Evolutionary conservation across 2,329 filamentous ascomycete species (phyloP).

Genomic region (Fusarium pseudograminearum): DNA sequence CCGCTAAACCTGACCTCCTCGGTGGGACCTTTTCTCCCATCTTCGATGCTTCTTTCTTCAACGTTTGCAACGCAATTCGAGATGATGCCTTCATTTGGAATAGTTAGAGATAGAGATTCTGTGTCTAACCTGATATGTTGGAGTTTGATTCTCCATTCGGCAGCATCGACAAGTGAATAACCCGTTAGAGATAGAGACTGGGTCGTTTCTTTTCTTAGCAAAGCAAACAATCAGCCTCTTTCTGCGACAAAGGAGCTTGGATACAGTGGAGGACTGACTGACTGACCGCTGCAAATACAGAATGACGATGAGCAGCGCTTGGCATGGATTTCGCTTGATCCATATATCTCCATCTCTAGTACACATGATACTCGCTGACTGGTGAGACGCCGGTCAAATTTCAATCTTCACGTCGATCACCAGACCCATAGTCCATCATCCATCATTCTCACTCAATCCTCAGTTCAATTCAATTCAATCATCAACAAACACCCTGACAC

Average conservation of each 20-base stretch:
- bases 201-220: neutral
- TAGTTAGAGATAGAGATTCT: neutral
- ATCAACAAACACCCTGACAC: neutral
- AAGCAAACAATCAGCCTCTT: conserved; percentile 9
- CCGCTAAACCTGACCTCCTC: conserved; percentile 16
- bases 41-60: neutral
- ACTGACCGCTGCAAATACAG: neutral
- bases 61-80: neutral
- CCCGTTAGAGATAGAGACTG: neutral
- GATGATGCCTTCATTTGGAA: neutral
- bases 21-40: conserved; percentile 10
- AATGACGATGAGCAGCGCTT: conserved; percentile 31
- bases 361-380: neutral
- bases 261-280: neutral
- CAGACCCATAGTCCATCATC: neutral
- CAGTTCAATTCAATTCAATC: neutral
- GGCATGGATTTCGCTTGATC: conserved; percentile 15
- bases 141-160: neutral
- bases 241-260: neutral
- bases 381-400: conserved; percentile 42
- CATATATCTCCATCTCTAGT: neutral
- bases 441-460: neutral
- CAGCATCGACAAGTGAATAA: neutral
- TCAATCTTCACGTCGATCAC: conserved; percentile 48
- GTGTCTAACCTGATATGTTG: neutral